Base-by-base conservation (phyloP, 768 basidiomycete species). In the Tulasnella sp. region DNA sequence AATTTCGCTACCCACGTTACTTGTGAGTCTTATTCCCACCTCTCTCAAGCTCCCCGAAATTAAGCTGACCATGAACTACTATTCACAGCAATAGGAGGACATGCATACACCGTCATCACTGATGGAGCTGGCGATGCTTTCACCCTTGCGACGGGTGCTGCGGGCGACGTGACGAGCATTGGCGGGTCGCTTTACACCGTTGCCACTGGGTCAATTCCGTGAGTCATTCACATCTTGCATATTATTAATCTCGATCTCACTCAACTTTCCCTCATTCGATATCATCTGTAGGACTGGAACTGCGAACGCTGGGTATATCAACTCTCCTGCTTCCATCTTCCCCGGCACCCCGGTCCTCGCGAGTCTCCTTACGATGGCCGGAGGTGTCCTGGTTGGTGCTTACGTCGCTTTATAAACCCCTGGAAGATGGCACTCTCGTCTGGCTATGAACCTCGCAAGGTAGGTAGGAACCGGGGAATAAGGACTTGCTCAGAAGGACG, bases 381-480 rank as follows among this genome's bases (percentile, higher is more conserved):
- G 82, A 8, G 82, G 83, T 34, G 81, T 81, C 31, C 80, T 84
- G 31, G 74, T 84, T 34, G 85, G 85, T n/a, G 85, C 86, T n/a
- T 82, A 84, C 79, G 81, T 84, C 7, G 83, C 81, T 34, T 81
- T 84, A 69, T 84, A 80, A 79, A 64, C 58, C 58, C 58, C 29
- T n/a, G 0, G 1, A 8, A 49, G 45, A 49, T 49, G 19, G 4
- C n/a, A 49, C 45, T 22, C 45, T 22, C n/a, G 19, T 49, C 45
- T 1, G 19, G 1, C 17, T 19, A 22, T 22, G 17, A 49, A 49
- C 45, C 45, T 22, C n/a, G 9, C n/a, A 22, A 49, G n/a, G 45
- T 49, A 49, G 45, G 45, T 22, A 22, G 9, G 17, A 22, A 4
- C n/a, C 8, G 2, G 45, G n/a, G n/a, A 5, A 49, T 49, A 15